These are phyloP conservation scores for Garcia nutans DNA, from an alignment of 345 rosid species.

Conservation along the genomic window DNA sequence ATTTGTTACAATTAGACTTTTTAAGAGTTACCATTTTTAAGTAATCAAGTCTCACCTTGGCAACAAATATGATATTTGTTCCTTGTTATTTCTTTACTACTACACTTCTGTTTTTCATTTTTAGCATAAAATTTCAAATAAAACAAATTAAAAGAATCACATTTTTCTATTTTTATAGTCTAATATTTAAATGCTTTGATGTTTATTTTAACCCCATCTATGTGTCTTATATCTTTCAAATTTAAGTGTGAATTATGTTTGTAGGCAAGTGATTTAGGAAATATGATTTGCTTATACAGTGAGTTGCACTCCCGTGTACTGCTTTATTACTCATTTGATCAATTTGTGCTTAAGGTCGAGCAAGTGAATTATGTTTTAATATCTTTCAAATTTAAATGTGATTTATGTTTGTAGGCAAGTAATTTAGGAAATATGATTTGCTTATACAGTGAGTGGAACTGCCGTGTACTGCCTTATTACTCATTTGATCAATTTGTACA, in stretches of 20 bases:
- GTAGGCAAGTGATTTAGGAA: conserved; percentile 78
- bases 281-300: conserved; percentile 65
- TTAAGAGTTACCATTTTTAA: too few species aligned
- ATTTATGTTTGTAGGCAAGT: conserved; percentile 44
- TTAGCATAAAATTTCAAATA: not conserved
- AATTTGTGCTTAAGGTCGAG: too few species aligned
- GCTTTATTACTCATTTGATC: conserved; percentile 82
- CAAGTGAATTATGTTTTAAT: too few species aligned
- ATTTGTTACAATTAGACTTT: too few species aligned
- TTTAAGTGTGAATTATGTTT: not conserved
- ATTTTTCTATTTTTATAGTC: not conserved
- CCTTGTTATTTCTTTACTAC: too few species aligned
- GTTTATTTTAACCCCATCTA: not conserved
- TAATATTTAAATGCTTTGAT: not conserved
- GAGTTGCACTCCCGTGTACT: conserved; percentile 85
- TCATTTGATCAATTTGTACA: conserved; percentile 83
- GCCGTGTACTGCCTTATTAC: conserved; percentile 72
- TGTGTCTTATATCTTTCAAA: not conserved
- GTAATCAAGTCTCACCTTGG: too few species aligned
- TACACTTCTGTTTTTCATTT: not conserved
- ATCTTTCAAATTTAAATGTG: not conserved
- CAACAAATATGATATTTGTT: too few species aligned
- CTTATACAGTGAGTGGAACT: conserved; percentile 85
- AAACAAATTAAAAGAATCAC: not conserved
- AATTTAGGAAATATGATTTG: conserved; percentile 76